Percentiles rank a stretch among this genome's conserved stretches.
These are phyloP conservation scores for Stramenopiles sp. DNA, from an alignment of 352 stramenopile genomes.

Conservation along the genomic window DNA sequence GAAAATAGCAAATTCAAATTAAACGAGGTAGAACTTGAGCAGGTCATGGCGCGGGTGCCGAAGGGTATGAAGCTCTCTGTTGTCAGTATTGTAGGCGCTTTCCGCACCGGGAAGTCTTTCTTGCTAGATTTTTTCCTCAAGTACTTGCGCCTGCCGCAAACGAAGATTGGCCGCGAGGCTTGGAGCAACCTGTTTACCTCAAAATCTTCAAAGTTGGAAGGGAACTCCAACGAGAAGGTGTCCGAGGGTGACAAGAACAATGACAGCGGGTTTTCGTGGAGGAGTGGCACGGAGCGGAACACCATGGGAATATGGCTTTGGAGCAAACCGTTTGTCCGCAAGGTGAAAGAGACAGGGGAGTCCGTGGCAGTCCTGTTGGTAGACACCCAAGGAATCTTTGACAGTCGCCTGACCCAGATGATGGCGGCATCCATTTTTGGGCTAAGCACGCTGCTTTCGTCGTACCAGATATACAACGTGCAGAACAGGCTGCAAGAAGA, in stretches of 20 bases:
- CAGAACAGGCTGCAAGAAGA: slow-evolving; percentile 97
- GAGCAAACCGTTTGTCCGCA: slow-evolving; percentile 80
- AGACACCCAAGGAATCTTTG: slow-evolving; percentile 98
- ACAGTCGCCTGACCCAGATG: slow-evolving; percentile 93
- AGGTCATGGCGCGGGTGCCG: slow-evolving; percentile 44
- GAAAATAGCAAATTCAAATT: slow-evolving; percentile 58
- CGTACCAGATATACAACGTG: slow-evolving; percentile 98
- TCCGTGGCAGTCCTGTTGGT: slow-evolving; percentile 87
- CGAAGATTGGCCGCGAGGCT: neutral
- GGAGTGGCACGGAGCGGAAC: slow-evolving; percentile 80
- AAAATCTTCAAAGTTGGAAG: slow-evolving; percentile 31
- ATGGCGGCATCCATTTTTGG: slow-evolving; percentile 97
- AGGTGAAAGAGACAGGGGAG: slow-evolving; percentile 48
- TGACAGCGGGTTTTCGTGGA: slow-evolving; percentile 73
- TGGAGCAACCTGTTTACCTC: neutral
- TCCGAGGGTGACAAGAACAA: slow-evolving; percentile 14
- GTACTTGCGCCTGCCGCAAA: slow-evolving; percentile 51
- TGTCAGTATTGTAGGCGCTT: slow-evolving; percentile 90
- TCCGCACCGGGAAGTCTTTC: slow-evolving; percentile 96
- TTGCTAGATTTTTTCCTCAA: slow-evolving; percentile 89
- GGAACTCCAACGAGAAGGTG: slow-evolving; percentile 37
- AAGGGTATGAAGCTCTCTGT: slow-evolving; percentile 88
- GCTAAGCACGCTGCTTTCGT: slow-evolving; percentile 76
- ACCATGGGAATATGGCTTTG: slow-evolving; percentile 99
- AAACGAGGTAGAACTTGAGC: slow-evolving; percentile 41